These are phyloP conservation scores for Suillus ampliporus DNA, from an alignment of 768 basidiomycete species.

Conservation along the genomic window DNA sequence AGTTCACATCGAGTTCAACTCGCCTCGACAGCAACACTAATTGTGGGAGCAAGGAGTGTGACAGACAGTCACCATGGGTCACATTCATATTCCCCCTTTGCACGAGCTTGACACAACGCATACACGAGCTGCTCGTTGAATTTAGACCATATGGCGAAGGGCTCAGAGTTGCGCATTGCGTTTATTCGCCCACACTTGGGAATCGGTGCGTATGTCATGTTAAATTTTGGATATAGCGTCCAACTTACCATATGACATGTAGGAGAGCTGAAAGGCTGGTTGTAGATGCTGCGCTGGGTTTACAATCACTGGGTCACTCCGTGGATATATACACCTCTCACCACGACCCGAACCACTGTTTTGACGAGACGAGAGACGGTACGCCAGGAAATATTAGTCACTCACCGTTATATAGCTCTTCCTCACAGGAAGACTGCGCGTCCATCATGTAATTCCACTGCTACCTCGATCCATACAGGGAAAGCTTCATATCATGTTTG, in stretches of 20 bases:
- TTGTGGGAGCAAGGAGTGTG: no score
- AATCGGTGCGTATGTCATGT: constrained; percentile 62
- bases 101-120: background rate
- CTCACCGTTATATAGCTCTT: constrained; percentile 6
- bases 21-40: no score
- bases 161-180: constrained; percentile 57
- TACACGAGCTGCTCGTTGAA: background rate
- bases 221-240: background rate
- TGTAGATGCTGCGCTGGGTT: constrained; percentile 91
- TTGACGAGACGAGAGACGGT: constrained; percentile 95
- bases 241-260: constrained; percentile 10
- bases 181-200: constrained; percentile 96
- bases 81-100: background rate
- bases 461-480: constrained; percentile 83
- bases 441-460: constrained; percentile 73
- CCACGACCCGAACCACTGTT: constrained; percentile 86
- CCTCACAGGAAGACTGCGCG: constrained; percentile 72
- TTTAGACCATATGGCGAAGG: constrained; percentile 8
- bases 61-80: background rate
- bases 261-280: constrained; percentile 96
- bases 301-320: constrained; percentile 82
- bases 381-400: constrained; percentile 23
- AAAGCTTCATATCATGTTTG: constrained; percentile 87
- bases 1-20: no score
- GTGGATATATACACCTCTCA: constrained; percentile 94